phyloP scores from a whole-genome alignment of 768 basidiomycete genomes.

The Tephrocybe rancida region DNA sequence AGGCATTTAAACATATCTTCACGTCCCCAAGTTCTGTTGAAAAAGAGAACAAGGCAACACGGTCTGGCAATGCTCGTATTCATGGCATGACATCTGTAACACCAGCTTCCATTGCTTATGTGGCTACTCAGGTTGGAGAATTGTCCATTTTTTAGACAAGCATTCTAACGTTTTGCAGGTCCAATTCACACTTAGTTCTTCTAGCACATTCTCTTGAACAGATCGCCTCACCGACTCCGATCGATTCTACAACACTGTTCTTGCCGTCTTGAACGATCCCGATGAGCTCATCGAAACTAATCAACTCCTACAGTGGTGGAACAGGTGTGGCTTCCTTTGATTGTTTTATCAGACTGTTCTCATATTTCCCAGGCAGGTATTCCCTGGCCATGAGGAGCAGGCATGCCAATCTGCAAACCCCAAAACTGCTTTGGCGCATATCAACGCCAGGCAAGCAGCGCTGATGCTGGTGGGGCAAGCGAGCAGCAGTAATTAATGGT shows the following conservation, averaged over 20 bases:
- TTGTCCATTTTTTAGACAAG: no score
- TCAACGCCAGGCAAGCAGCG: no score
- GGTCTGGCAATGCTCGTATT: neutral
- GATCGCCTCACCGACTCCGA: conserved; percentile 25
- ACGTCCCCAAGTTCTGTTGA: conserved; percentile 31
- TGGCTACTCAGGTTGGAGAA: conserved; percentile 18
- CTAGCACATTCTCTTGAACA: conserved; percentile 17
- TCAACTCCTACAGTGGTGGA: no score
- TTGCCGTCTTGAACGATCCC: neutral
- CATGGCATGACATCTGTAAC: conserved; percentile 14
- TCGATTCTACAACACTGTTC: conserved; percentile 21
- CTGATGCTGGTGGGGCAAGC: no score
- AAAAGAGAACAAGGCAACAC: conserved; percentile 21
- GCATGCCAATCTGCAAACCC: no score
- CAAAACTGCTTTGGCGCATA: no score
- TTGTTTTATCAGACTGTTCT: no score
- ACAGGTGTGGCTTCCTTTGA: no score
- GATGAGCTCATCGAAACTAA: no score
- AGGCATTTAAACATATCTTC: conserved; percentile 31
- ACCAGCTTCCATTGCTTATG: conserved; percentile 19
- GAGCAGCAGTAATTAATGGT: no score
- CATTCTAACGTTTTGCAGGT: neutral
- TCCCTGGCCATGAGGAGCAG: conserved; percentile 8
- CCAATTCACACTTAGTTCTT: conserved; percentile 13
- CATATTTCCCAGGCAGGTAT: no score